These are phyloP conservation scores for Sanguinoderma infundibulare DNA, from an alignment of 1,284 basidiomycete species.

Conservation along the genomic window DNA sequence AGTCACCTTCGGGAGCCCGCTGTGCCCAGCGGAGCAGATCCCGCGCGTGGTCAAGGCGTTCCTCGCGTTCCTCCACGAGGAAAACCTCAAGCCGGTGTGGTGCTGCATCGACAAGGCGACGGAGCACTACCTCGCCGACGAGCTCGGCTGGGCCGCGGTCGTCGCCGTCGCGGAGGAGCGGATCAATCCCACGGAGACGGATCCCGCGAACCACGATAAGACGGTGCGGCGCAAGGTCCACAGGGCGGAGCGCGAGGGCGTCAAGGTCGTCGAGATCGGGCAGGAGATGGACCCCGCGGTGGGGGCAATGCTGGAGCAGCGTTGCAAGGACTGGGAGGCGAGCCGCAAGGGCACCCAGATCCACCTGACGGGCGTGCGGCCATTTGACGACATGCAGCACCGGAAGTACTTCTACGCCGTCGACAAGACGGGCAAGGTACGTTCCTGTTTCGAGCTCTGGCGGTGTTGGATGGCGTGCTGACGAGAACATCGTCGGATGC, in stretches of 20 bases:
- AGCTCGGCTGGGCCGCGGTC: slow-evolving; percentile 54
- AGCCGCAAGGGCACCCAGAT: slow-evolving; percentile 56
- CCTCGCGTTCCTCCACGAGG: slow-evolving; percentile 40
- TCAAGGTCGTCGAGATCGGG: slow-evolving; percentile 45
- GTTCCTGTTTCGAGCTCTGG: background rate
- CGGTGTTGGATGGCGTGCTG: background rate
- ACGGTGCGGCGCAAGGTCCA: slow-evolving; percentile 52
- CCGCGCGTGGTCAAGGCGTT: slow-evolving; percentile 46
- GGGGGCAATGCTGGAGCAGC: slow-evolving; percentile 41
- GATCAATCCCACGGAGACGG: slow-evolving; percentile 46
- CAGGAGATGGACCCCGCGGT: slow-evolving; percentile 46
- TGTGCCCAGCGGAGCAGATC: slow-evolving; percentile 49
- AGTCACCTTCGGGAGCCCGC: slow-evolving; percentile 53
- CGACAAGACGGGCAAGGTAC: slow-evolving; percentile 45
- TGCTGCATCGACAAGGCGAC: slow-evolving; percentile 49
- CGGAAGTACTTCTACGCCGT: slow-evolving; percentile 56
- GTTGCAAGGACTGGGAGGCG: slow-evolving; percentile 52
- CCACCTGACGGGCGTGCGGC: slow-evolving; percentile 56
- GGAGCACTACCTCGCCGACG: slow-evolving; percentile 50
- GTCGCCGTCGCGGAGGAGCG: slow-evolving; percentile 57
- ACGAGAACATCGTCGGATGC: background rate
- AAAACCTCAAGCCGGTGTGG: slow-evolving; percentile 56
- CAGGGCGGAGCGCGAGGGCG: slow-evolving; percentile 51
- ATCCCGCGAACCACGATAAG: slow-evolving; percentile 45
- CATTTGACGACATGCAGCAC: slow-evolving; percentile 56